Conservation (phyloP, 1,139 yeast species). For the Suzukiozyma palmioleophila region DNA sequence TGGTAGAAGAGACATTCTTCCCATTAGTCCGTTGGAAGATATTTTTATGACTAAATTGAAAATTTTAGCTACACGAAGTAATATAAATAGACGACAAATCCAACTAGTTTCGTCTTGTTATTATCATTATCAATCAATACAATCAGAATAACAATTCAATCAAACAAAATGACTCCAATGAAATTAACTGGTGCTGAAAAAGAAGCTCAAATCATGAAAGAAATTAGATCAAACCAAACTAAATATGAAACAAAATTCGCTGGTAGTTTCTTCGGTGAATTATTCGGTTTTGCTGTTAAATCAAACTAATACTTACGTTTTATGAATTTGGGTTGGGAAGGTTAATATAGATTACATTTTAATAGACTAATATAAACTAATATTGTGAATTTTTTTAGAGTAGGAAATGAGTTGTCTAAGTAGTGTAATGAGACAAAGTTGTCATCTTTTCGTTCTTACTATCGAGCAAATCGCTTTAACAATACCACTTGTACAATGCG, state of each 20-base stretch:
- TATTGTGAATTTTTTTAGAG: background rate
- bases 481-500: too few species aligned
- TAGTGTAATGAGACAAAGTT: too few species aligned
- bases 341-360: background rate
- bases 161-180: constrained; percentile 3
- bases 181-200: constrained; percentile 39
- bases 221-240: constrained; percentile 33
- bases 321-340: constrained; percentile 28
- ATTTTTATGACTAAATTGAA: background rate
- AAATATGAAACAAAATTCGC: constrained; percentile 41
- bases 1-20: background rate
- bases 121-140: too few species aligned
- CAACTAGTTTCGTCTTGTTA: background rate
- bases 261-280: constrained; percentile 41
- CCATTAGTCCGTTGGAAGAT: background rate
- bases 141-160: background rate
- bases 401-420: background rate
- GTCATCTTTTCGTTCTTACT: too few species aligned
- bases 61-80: background rate
- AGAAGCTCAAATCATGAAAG: constrained; percentile 47
- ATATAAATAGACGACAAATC: constrained; percentile 4
- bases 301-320: constrained; percentile 51
- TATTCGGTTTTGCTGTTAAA: constrained; percentile 35
- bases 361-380: background rate
- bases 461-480: too few species aligned